Evolutionary conservation across 805 yeast species (phyloP), one percentile per base, ranked within the genome.

Genomic region (Lachancea thermotolerans): DNA sequence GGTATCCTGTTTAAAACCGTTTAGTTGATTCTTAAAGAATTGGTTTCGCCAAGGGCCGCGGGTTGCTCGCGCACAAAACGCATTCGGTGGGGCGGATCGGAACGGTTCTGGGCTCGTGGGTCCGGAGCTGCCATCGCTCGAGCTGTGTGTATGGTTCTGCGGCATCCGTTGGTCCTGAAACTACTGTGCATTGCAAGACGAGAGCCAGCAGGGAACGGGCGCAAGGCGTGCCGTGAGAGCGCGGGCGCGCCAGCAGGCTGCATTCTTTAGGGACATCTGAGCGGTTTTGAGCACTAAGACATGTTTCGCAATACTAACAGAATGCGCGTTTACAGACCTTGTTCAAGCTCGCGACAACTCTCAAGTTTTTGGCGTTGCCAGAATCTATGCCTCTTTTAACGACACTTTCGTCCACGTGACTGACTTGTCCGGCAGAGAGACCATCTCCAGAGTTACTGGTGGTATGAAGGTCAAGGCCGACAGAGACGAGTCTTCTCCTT

Each of bases 391-490:
- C 69, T 95, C 99, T 59, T 89, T 90, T 82, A 93, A 93, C 85
- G 99, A 93, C 81, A 93, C 99, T 59, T 93, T 93, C 78, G 99
- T 93, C 66, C 99, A 93, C 75, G 93, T 93, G 67, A 93, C 99
- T 67, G 99, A 93, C 81, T 79, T 90, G 66, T 87, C 98, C 67
- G 99, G 99, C 77, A 93, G 91, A 77, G 99, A 95, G 80, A 93
- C 99, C 78, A 91, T 93, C 71, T 83, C 96, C 80, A 89, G 98
- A 80, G 96, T 93, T 66, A 93, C 99, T 70, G 99, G 99, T 82
- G 99, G 99, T 78, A 93, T 93, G 99, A 93, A 93, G 83, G 99
- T 93, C 75, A 93, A 93, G 84, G 99, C 99, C 68, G 99, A 93
- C 81, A 88, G 98, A 81, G 99, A 95, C 74, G 99, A 93, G 83